These are phyloP conservation scores for Aspergillus pseudoglaucus DNA, from an alignment of 2,329 filamentous ascomycete species.

Conservation along the genomic window DNA sequence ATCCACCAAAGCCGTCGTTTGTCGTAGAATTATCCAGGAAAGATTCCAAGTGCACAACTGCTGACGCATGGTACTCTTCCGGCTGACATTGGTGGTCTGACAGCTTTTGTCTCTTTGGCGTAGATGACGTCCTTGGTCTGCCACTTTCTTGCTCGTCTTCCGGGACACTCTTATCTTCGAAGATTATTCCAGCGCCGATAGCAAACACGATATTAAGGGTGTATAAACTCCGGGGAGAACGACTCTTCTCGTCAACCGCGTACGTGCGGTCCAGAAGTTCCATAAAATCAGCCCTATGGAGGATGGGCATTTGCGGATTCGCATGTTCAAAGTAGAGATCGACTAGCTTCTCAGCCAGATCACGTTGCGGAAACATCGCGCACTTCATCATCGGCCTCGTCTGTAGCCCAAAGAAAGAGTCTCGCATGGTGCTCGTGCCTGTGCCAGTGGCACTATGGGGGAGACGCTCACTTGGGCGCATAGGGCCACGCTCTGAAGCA, in stretches of 20 bases:
- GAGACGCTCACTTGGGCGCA: conserved; percentile 52
- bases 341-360: conserved; percentile 66
- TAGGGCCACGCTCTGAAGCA: conserved; percentile 58
- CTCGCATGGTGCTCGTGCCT: conserved; percentile 74
- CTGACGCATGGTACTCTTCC: conserved; percentile 93
- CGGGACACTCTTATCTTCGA: conserved; percentile 45
- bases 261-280: conserved; percentile 80
- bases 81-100: conserved; percentile 65
- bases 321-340: conserved; percentile 91
- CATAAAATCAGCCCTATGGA: conserved; percentile 87
- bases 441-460: conserved; percentile 46
- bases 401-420: conserved; percentile 95
- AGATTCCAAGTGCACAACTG: conserved; percentile 82
- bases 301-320: conserved; percentile 89
- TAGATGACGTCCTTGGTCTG: conserved; percentile 20
- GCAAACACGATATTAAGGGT: conserved; percentile 96
- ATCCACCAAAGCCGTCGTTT: conserved; percentile 65
- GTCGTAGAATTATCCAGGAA: conserved; percentile 64
- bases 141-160: conserved; percentile 20
- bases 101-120: conserved; percentile 46
- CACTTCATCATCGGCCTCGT: conserved; percentile 82
- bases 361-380: conserved; percentile 72
- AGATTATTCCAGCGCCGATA: conserved; percentile 88
- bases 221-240: conserved; percentile 78
- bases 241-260: conserved; percentile 56